A percentile compares a stretch with the other conserved stretches of the same genome.
Evolutionary conservation across 148 eudicot genomes (phyloP).

Genomic region (Fagopyrum homotropicum): DNA sequence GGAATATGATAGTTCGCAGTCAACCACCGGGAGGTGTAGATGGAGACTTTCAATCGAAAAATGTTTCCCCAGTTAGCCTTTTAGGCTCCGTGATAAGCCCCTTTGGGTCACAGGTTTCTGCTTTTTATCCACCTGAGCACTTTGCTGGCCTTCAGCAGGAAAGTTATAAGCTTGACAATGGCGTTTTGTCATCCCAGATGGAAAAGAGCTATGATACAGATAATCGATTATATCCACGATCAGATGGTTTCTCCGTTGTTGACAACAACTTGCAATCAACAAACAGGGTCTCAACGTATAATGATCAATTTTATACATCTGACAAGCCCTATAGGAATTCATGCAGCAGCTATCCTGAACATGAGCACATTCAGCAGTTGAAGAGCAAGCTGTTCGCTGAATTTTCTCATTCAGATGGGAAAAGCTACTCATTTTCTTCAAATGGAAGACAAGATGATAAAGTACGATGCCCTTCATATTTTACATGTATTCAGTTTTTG

Average conservation of each 20-base stretch:
- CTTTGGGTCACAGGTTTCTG: slow-evolving; percentile 22
- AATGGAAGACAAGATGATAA: slow-evolving; percentile 32
- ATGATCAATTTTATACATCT: slow-evolving; percentile 26
- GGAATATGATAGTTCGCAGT: slow-evolving; percentile 21
- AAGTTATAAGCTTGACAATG: slow-evolving; percentile 24
- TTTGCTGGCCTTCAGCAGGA: slow-evolving; percentile 21
- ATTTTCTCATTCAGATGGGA: slow-evolving; percentile 38
- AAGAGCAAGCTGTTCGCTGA: slow-evolving; percentile 54
- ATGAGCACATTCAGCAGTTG: slow-evolving; percentile 45
- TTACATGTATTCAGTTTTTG: background rate
- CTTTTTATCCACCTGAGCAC: slow-evolving; percentile 19
- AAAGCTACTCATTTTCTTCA: slow-evolving; percentile 28
- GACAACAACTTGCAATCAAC: slow-evolving; percentile 22
- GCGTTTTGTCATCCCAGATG: slow-evolving; percentile 21
- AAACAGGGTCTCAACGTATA: slow-evolving; percentile 25
- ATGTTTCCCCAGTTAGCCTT: slow-evolving; percentile 15
- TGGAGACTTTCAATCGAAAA: slow-evolving; percentile 17
- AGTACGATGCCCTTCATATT: slow-evolving; percentile 29
- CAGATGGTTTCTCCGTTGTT: slow-evolving; percentile 26
- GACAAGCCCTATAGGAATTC: slow-evolving; percentile 29
- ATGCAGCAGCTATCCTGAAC: slow-evolving; percentile 29
- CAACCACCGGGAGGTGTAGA: slow-evolving; percentile 16
- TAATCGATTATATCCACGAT: slow-evolving; percentile 23
- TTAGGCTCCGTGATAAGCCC: slow-evolving; percentile 16
- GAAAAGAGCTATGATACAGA: slow-evolving; percentile 29